A percentile compares a stretch with the other conserved stretches of the same genome.
Evolutionary conservation across 108 stramenopile species (phyloP).

Genomic region (Fragilaria radians): DNA sequence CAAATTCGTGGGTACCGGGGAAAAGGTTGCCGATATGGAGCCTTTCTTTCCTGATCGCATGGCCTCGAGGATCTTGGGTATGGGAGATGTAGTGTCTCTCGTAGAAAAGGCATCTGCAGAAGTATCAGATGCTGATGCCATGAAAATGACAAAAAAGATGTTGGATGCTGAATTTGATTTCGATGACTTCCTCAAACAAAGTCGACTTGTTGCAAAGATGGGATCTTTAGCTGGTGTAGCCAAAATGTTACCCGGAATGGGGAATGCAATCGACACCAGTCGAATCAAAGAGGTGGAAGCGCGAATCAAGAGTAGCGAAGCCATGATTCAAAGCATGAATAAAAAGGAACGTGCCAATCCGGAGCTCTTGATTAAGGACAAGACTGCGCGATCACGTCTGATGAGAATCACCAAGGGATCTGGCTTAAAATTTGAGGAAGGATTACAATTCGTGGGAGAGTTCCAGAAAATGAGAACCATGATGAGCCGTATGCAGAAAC

Average conservation of each 20-base stretch:
- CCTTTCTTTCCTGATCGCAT: slow-evolving; percentile 97
- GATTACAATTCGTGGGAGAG: slow-evolving; percentile 77
- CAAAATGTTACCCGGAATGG: slow-evolving; percentile 95
- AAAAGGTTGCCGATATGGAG: slow-evolving; percentile 85
- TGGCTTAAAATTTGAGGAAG: slow-evolving; percentile 62
- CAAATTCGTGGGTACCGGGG: slow-evolving; percentile 95
- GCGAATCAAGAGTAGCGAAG: slow-evolving; percentile 75
- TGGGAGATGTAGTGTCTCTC: slow-evolving; percentile 93
- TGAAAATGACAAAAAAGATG: slow-evolving; percentile 83
- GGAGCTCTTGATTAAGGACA: slow-evolving; percentile 77
- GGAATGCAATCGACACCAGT: slow-evolving; percentile 50
- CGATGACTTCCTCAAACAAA: slow-evolving; percentile 89
- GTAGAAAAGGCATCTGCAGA: slow-evolving; percentile 92
- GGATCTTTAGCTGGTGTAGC: slow-evolving; percentile 85
- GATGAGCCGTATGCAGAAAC: slow-evolving; percentile 92
- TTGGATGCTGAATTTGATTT: slow-evolving; percentile 86
- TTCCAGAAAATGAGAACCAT: slow-evolving; percentile 94
- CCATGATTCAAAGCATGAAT: slow-evolving; percentile 90
- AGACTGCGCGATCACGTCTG: slow-evolving; percentile 61
- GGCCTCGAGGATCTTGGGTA: slow-evolving; percentile 93
- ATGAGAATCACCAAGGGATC: slow-evolving; percentile 81
- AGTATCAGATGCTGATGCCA: slow-evolving; percentile 84
- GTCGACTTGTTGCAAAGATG: slow-evolving; percentile 79
- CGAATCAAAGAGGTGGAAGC: slow-evolving; percentile 65
- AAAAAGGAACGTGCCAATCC: slow-evolving; percentile 84